phyloP scores from a whole-genome alignment of 495 filamentous ascomycete species.

The Usnea hakonensis region DNA sequence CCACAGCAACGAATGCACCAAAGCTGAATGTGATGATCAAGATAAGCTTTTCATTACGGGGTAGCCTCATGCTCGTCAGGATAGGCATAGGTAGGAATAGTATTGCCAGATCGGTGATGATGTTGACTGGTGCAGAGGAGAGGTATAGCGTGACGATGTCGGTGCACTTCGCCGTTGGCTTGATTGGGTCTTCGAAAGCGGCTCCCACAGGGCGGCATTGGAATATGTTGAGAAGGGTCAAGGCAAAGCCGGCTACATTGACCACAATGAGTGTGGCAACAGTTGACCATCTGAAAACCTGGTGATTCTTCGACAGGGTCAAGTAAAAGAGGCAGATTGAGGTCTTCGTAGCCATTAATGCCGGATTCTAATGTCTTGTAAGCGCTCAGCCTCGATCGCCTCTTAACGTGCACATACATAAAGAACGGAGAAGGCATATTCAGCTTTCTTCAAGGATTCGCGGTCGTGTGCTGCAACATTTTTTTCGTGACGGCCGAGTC shows the following conservation, averaged over 20 bases:
- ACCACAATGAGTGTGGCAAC: constrained; percentile 65
- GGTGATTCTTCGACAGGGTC: constrained; percentile 65
- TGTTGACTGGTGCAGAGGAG: constrained; percentile 74
- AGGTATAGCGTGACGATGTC: constrained; percentile 76
- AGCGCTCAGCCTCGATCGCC: constrained; percentile 10
- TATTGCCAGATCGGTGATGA: constrained; percentile 76
- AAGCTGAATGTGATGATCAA: constrained; percentile 73
- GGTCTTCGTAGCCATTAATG: constrained; percentile 80
- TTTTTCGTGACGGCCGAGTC: constrained; percentile 67
- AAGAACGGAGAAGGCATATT: constrained; percentile 77
- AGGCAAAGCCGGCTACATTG: constrained; percentile 64
- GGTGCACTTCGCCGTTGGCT: constrained; percentile 47
- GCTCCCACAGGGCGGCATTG: constrained; percentile 73
- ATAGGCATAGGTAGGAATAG: constrained; percentile 82
- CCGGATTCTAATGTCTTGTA: constrained; percentile 61
- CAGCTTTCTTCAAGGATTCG: constrained; percentile 50
- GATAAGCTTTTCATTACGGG: constrained; percentile 75
- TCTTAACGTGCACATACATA: constrained; percentile 50
- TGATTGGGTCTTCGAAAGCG: constrained; percentile 45
- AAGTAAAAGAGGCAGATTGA: constrained; percentile 89
- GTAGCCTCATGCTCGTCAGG: constrained; percentile 74
- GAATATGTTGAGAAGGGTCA: constrained; percentile 82
- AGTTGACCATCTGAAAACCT: constrained; percentile 61
- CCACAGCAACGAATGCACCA: constrained; percentile 76
- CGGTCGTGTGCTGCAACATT: constrained; percentile 47